Percentiles rank a stretch among this genome's conserved stretches.
Conservation (phyloP, 1,284 basidiomycete genomes). For the Phellinidium pouzarii region DNA sequence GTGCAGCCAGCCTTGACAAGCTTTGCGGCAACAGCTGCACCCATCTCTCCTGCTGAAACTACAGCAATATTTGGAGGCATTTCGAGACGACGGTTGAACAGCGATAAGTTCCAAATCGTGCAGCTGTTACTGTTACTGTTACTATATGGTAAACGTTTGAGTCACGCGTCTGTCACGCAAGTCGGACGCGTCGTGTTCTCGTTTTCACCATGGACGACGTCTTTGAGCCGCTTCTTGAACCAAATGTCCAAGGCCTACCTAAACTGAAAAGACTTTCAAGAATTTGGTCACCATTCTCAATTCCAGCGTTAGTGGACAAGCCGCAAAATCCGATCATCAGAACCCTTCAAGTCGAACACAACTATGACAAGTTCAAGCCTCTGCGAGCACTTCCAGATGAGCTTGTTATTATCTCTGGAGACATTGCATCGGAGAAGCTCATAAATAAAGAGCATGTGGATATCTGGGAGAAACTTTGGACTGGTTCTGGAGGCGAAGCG, state of each 20-base stretch:
- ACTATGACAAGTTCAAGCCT: background rate
- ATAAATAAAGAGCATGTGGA: background rate
- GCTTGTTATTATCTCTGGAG: background rate
- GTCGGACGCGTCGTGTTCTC: background rate
- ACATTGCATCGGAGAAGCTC: background rate
- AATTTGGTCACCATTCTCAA: slow-evolving; percentile 40
- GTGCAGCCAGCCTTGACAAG: slow-evolving; percentile 37
- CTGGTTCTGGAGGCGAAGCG: background rate
- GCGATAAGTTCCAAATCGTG: background rate
- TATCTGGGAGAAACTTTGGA: background rate
- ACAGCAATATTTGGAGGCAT: slow-evolving; percentile 23
- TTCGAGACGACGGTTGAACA: background rate
- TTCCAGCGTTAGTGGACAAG: slow-evolving; percentile 52
- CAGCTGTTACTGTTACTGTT: background rate
- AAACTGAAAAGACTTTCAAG: slow-evolving; percentile 8
- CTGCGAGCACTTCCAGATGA: background rate
- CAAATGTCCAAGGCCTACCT: background rate
- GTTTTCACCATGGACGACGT: background rate
- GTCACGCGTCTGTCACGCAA: background rate
- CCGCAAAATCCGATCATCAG: slow-evolving; percentile 75
- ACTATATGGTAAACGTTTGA: background rate
- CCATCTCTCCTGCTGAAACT: slow-evolving; percentile 34
- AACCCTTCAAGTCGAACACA: slow-evolving; percentile 20
- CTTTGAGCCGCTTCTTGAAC: slow-evolving; percentile 3
- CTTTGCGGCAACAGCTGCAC: slow-evolving; percentile 37